Conservation (phyloP, 139 green algal genomes). For the Spirogloea muscicola region DNA sequence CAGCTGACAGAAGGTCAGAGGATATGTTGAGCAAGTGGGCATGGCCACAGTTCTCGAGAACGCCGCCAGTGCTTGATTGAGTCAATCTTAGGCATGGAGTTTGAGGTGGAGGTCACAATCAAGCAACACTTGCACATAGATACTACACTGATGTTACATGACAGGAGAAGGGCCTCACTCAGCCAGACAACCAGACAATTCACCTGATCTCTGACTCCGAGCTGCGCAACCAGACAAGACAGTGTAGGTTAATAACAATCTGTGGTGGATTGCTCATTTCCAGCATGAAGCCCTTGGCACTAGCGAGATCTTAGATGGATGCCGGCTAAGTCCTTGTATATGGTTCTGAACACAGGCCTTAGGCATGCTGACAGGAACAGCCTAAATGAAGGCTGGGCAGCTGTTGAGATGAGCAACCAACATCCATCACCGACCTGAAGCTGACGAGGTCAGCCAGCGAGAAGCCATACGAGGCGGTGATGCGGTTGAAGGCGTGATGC, state of each 20-base stretch:
- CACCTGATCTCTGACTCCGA: too few species aligned
- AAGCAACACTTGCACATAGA: neutral
- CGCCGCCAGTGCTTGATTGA: neutral
- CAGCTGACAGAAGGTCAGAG: slow-evolving; percentile 67
- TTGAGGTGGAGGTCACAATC: neutral
- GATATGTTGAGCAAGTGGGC: neutral
- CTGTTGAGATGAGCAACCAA: neutral
- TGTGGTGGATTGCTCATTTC: too few species aligned
- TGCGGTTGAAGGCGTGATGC: slow-evolving; percentile 84
- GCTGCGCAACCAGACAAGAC: too few species aligned
- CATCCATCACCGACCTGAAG: slow-evolving; percentile 72
- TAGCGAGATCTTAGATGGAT: too few species aligned
- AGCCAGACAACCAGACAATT: too few species aligned
- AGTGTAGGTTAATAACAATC: too few species aligned
- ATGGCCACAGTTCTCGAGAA: neutral
- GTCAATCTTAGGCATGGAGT: neutral
- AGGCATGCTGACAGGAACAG: neutral
- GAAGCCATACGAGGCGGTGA: slow-evolving; percentile 94
- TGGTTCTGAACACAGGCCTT: neutral
- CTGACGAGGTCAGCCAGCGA: slow-evolving; percentile 80
- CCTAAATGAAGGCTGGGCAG: neutral
- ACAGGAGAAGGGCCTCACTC: neutral
- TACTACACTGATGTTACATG: neutral
- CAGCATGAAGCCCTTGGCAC: too few species aligned
- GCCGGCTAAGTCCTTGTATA: neutral